Percentiles rank a stretch among this genome's conserved stretches.
Conservation (phyloP, 169 alveolate genomes). For the Eimeria falciformis region DNA sequence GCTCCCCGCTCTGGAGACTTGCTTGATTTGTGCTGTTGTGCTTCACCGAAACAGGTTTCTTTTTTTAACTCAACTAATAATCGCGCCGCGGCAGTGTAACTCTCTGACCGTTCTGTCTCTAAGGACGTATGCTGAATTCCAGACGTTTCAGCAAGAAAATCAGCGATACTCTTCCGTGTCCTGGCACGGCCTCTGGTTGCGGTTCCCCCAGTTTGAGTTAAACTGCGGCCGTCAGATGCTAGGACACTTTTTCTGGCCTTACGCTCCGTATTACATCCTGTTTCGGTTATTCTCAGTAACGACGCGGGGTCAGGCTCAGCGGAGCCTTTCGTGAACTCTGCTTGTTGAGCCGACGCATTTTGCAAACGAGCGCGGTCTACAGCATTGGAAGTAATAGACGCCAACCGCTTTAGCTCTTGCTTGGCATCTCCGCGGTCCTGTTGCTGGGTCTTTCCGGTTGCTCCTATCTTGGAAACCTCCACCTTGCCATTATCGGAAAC, state of each 20-base stretch:
- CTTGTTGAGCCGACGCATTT: conserved; percentile 7
- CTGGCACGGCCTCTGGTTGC: background rate
- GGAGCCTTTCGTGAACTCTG: conserved; percentile 18
- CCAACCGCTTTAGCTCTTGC: background rate
- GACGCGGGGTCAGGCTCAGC: background rate
- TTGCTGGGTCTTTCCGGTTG: conserved; percentile 10
- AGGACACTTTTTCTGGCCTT: no score
- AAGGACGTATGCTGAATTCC: conserved; percentile 30
- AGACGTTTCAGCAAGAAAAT: conserved; percentile 16
- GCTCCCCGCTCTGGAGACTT: background rate
- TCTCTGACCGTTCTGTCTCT: conserved; percentile 32
- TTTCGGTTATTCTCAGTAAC: background rate
- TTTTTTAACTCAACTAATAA: background rate
- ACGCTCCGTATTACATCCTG: background rate
- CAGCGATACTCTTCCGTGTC: conserved; percentile 20
- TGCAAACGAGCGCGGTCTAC: conserved; percentile 15
- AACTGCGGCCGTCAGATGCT: no score
- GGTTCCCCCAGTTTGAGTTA: no score
- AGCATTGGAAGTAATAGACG: background rate
- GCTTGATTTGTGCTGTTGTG: background rate
- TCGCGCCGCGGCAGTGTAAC: conserved; percentile 61
- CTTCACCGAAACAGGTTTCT: background rate
- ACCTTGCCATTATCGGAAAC: background rate
- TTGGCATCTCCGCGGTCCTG: background rate
- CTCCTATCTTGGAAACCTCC: background rate